phyloP scores from a whole-genome alignment of 306 rosid species.

The Canavalia ensiformis region DNA sequence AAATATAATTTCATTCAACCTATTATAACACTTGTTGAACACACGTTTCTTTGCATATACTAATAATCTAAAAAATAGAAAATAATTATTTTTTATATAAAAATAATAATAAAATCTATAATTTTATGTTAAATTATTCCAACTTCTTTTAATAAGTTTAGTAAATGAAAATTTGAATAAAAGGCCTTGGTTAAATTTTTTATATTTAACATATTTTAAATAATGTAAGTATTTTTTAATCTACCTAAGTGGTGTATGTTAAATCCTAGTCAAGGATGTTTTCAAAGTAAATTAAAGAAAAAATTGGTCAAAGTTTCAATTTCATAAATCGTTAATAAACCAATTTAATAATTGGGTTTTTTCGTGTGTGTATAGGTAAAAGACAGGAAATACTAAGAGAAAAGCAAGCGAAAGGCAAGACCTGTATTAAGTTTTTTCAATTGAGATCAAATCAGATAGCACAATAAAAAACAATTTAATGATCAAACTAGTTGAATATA shows the following conservation, averaged over 20 bases:
- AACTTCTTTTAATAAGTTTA: too few species aligned
- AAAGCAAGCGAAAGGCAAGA: too few species aligned
- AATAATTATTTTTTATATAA: too few species aligned
- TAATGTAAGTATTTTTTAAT: not conserved
- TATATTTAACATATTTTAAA: not conserved
- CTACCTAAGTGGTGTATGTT: not conserved
- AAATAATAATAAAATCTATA: too few species aligned
- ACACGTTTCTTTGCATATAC: too few species aligned
- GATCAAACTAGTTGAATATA: not conserved
- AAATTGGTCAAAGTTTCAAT: not conserved
- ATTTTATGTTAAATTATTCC: too few species aligned
- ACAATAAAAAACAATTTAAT: not conserved
- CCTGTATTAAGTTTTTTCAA: not conserved
- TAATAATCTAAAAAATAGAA: too few species aligned
- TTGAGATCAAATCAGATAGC: not conserved
- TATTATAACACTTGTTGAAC: too few species aligned
- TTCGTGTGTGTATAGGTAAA: too few species aligned
- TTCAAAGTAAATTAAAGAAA: not conserved
- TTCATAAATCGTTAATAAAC: not conserved
- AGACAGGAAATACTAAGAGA: too few species aligned
- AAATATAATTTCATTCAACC: too few species aligned
- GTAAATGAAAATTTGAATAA: not conserved
- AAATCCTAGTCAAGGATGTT: not conserved
- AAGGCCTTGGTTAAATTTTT: not conserved
- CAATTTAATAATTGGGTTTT: not conserved